A percentile compares a stretch with the other conserved stretches of the same genome.
These are phyloP conservation scores for Gaillardinia entomophila DNA, from an alignment of 805 yeast genomes.

Conservation along the genomic window DNA sequence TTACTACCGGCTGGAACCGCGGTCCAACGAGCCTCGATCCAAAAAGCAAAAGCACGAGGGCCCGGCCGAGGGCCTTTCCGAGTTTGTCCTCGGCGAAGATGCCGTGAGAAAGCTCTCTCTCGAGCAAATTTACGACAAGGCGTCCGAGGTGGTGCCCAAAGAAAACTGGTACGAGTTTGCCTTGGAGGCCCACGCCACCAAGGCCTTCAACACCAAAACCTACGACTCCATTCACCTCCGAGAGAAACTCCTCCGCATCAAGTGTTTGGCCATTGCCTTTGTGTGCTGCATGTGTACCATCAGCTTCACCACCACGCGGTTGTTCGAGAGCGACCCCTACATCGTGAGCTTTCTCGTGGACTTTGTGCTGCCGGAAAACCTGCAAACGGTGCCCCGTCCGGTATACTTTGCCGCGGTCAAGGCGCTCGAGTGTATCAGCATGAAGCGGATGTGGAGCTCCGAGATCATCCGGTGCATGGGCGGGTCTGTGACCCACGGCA, in stretches of 20 bases:
- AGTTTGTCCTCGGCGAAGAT: slow-evolving; percentile 49
- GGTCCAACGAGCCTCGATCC: slow-evolving; percentile 1
- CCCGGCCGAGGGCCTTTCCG: slow-evolving; percentile 43
- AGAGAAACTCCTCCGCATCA: slow-evolving; percentile 52
- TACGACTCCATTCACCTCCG: slow-evolving; percentile 52
- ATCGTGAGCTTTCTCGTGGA: slow-evolving; percentile 65
- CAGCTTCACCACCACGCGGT: slow-evolving; percentile 53
- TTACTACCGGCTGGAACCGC: slow-evolving; percentile 30
- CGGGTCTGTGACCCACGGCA: slow-evolving; percentile 84
- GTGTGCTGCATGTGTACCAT: slow-evolving; percentile 52
- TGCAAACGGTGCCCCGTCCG: slow-evolving; percentile 39
- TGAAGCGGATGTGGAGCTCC: slow-evolving; percentile 62
- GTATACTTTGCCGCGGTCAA: slow-evolving; percentile 57
- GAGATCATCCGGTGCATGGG: slow-evolving; percentile 75
- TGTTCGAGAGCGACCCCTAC: slow-evolving; percentile 68
- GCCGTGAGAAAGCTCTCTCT: slow-evolving; percentile 48
- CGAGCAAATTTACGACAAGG: slow-evolving; percentile 62
- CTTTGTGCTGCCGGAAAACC: slow-evolving; percentile 60
- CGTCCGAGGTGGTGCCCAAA: slow-evolving; percentile 50
- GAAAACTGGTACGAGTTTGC: slow-evolving; percentile 63
- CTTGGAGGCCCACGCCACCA: slow-evolving; percentile 57
- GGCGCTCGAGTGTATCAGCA: slow-evolving; percentile 64
- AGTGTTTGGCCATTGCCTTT: slow-evolving; percentile 64
- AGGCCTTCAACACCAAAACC: slow-evolving; percentile 60
- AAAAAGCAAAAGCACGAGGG: slow-evolving; percentile 13